Evolutionary conservation across 306 rosid species (phyloP).

Genomic region (Ormosia emarginata): DNA sequence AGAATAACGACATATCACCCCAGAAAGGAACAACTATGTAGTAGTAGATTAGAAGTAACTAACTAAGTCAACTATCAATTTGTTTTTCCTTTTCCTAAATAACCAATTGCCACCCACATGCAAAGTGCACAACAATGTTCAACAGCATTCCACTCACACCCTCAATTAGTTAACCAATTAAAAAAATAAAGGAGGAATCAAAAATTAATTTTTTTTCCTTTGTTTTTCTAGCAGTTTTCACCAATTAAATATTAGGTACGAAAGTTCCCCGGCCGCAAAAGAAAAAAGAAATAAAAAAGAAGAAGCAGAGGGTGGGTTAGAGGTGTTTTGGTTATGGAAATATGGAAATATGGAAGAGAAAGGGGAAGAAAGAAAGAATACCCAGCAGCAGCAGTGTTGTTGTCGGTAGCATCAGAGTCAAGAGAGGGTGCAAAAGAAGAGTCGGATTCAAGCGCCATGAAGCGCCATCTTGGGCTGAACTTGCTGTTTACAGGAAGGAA

Average conservation of each 20-base stretch:
- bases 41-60: neutral
- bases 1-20: neutral
- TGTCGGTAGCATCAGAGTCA: slow-evolving; percentile 60
- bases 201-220: no score
- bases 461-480: slow-evolving; percentile 37
- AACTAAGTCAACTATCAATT: neutral
- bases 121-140: neutral
- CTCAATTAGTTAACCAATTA: no score
- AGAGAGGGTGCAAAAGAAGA: slow-evolving; percentile 57
- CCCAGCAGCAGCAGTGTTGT: slow-evolving; percentile 57
- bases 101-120: neutral
- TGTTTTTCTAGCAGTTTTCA: neutral
- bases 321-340: no score
- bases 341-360: neutral
- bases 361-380: neutral
- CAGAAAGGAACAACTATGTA: neutral
- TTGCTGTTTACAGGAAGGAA: slow-evolving; percentile 11
- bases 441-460: slow-evolving; percentile 55
- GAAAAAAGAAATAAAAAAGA: no score
- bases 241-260: neutral
- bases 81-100: neutral
- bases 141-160: neutral
- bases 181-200: no score
- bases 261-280: no score
- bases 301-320: no score